Evolutionary conservation across 306 rosid genomes (phyloP).

Genomic region (Casuarina cunninghamiana): DNA sequence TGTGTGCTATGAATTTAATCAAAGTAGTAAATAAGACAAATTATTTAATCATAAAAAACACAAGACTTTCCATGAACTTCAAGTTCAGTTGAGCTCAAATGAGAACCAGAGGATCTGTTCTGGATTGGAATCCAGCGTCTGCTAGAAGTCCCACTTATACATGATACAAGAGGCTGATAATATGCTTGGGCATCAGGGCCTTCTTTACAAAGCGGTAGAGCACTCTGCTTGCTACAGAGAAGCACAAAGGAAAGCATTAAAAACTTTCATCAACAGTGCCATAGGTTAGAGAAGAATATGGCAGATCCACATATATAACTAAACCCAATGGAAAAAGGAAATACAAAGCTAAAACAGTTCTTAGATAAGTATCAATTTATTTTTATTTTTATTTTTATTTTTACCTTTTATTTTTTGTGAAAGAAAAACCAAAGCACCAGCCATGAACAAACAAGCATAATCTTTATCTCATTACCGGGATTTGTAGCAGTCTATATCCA

Average conservation of each 20-base stretch:
- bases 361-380: not conserved
- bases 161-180: conserved; percentile 74
- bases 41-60: conserved; percentile 21
- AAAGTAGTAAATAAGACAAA: not conserved
- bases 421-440: not conserved
- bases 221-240: conserved; percentile 58
- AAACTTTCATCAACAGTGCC: conserved; percentile 14
- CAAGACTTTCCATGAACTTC: conserved; percentile 89
- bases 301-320: conserved; percentile 12
- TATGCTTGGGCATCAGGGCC: conserved; percentile 57
- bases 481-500: conserved; percentile 62
- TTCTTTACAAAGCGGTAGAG: conserved; percentile 70
- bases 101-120: conserved; percentile 69
- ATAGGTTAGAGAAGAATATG: conserved; percentile 11
- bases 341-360: conserved; percentile 21
- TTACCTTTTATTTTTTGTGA: too few species aligned
- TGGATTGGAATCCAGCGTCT: conserved; percentile 86
- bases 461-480: conserved; percentile 65
- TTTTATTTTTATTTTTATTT: not conserved
- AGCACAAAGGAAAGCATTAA: conserved; percentile 11
- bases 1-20: conserved; percentile 9
- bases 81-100: conserved; percentile 63
- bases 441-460: not conserved
- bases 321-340: conserved; percentile 33
- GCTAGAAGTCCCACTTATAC: conserved; percentile 82